Base-by-base conservation (phyloP, 768 basidiomycete genomes). In the Tubosaeta sp. region DNA sequence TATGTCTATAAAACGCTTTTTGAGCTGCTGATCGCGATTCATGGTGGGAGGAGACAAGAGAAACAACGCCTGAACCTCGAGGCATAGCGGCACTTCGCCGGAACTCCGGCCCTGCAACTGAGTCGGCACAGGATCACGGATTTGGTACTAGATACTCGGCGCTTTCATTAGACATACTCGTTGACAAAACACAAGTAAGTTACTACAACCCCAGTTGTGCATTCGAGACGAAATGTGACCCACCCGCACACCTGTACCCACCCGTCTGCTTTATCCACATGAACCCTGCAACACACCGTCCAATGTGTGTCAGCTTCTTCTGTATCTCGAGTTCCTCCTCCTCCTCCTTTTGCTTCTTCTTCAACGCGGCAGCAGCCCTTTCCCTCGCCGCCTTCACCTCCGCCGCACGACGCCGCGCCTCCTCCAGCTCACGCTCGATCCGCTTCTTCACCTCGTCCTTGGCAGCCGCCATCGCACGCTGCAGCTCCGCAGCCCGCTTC, bases 161-260 rank as follows among this genome's bases (percentile, higher is more conserved):
- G 13, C 10, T 12, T 5, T 4, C 31, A 32, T 10, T 11, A 10
- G 31, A 32, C 25, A 27, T 27, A 8, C 25, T 27, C 25, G 4
- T 27, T 8, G 25, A 27, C 25, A 27, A n/a, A n/a, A n/a, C n/a
- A n/a, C n/a, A n/a, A n/a, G n/a, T n/a, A n/a, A n/a, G n/a, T n/a
- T 11, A 7, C 22, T 49, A 44, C 46, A 30, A 22, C 7, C 54
- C 54, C 2, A 62, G 48, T 21, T 56, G 24, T 2, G 35, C 44
- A 18, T 45, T 14, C 27, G 62, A 49, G 3, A 79, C 42, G 46
- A 65, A 81, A 61, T 81, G 80, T 2, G 38, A 11, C 1, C 80
- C 79, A 3, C 70, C 79, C 1, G 67, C 67, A 54, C 79, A 81
- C 9, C 76, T 60, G 59, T 80, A 81, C 6, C 77, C 79, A 6